Percentiles rank a stretch among this genome's conserved stretches.
These are phyloP conservation scores for Halophytophthora polymorphica DNA, from an alignment of 352 stramenopile species.

Conservation along the genomic window DNA sequence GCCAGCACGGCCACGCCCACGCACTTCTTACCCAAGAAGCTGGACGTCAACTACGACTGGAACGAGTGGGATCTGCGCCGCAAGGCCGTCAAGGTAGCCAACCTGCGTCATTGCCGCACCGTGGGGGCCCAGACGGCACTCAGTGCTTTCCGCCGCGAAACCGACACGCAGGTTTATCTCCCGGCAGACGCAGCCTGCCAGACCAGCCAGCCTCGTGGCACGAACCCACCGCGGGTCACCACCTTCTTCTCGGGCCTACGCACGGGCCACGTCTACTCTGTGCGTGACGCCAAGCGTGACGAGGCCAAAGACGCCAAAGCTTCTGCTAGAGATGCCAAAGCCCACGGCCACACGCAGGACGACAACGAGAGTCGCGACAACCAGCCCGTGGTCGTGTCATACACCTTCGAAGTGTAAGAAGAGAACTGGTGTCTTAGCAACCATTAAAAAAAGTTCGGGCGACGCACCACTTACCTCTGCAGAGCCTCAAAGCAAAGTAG, in stretches of 20 bases:
- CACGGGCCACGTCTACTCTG: constrained; percentile 31
- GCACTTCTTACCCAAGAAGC: constrained; percentile 91
- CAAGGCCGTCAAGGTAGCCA: constrained; percentile 89
- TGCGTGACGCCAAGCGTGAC: constrained; percentile 28
- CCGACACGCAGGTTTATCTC: constrained; percentile 88
- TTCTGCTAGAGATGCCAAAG: constrained; percentile 15
- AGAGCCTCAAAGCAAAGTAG: constrained; percentile 29
- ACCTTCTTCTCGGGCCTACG: constrained; percentile 79
- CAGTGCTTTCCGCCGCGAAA: constrained; percentile 87
- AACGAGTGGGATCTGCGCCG: constrained; percentile 93
- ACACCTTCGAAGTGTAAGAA: constrained; percentile 65
- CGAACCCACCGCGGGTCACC: constrained; percentile 75
- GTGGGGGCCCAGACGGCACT: constrained; percentile 85
- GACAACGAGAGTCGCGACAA: constrained; percentile 32
- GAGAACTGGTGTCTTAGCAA: not conserved
- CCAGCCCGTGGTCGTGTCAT: constrained; percentile 58
- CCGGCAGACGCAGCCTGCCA: constrained; percentile 64
- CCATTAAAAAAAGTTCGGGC: constrained; percentile 18
- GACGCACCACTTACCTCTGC: constrained; percentile 31
- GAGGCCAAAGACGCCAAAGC: constrained; percentile 12
- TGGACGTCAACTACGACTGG: constrained; percentile 92
- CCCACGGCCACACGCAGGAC: constrained; percentile 24
- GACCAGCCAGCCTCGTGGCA: constrained; percentile 75
- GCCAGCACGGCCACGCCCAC: constrained; percentile 86
- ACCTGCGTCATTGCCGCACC: constrained; percentile 89